Percentiles rank a stretch among this genome's conserved stretches.
Evolutionary conservation across 2,329 filamentous ascomycete species (phyloP).

Genomic region (Colletotrichum nymphaeae): DNA sequence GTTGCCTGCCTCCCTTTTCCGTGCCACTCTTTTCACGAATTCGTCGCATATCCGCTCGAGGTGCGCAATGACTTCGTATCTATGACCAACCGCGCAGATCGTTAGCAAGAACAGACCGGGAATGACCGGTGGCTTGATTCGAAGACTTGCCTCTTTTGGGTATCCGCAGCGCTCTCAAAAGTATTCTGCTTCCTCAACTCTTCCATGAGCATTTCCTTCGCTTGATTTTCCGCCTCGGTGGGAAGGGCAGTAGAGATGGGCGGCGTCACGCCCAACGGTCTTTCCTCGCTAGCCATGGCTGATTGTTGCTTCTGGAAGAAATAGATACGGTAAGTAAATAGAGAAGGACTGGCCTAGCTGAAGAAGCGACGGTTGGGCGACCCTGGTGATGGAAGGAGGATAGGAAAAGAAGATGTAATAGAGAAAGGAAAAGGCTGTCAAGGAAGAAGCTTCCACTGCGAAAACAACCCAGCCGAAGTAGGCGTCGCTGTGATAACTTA

Average conservation of each 20-base stretch:
- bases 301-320: background rate
- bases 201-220: constrained; percentile 82
- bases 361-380: background rate
- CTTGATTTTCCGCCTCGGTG: constrained; percentile 79
- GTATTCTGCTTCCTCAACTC: constrained; percentile 92
- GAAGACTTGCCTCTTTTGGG: constrained; percentile 76
- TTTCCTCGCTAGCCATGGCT: constrained; percentile 51
- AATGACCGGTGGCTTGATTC: background rate
- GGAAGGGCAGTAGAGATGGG: constrained; percentile 84
- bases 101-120: background rate
- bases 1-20: constrained; percentile 76
- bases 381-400: background rate
- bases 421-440: background rate
- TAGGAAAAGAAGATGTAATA: background rate
- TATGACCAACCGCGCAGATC: constrained; percentile 45
- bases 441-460: background rate
- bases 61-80: constrained; percentile 78
- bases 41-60: constrained; percentile 85
- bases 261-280: constrained; percentile 77
- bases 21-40: constrained; percentile 86
- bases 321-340: background rate
- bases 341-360: background rate
- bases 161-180: constrained; percentile 87
- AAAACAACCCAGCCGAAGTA: constrained; percentile 3
- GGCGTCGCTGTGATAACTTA: background rate